Base-by-base conservation (phyloP, 179 eudicot species). In the Kewa caespitosa region DNA sequence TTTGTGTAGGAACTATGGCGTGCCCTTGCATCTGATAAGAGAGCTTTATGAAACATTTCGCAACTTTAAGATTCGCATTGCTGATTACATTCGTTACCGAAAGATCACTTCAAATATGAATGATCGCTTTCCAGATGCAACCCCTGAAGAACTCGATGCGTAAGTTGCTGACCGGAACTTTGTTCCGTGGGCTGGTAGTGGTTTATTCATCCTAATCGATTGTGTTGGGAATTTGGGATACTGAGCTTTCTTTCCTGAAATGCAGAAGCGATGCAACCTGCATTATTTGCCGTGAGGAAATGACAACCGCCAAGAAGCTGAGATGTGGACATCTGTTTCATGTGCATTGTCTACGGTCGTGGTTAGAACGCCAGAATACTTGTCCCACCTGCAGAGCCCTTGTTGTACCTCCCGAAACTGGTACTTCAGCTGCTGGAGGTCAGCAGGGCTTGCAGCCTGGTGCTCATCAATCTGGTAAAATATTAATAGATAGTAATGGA, bases 361-460 rank as follows among this genome's bases (percentile, higher is more conserved):
- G 99, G 99, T 84, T 96, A 86, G 99, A 96, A 77, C 81, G 98
- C 52, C 99, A 96, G 74, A 93, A 96, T 67, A 96, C 99, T 43
- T 93, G 99, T 68, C 99, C 99, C 60, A 96, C 96, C 62, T 96
- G 99, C 88, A 93, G 99, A 86, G 99, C 99, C 62, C 96, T 78
- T 74, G 99, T 96, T 85, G 85, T 90, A 74, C 99, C 98, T 9
- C 87, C 92, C 66, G 98, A 91, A 75, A 78, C 82, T 83, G 96
- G 96, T 69, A 74, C 94, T 74, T 73, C 75, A 77, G 31, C 89
- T 54, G 83, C 88, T 68, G 86, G 85, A 74, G 83, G 87, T 57
- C 85, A 73, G 37, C 87, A 74, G 68, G 87, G 84, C 17, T 28
- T 83, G 42, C 93, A 77, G 30, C 70, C 90, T 77, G 84, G 86